These are phyloP conservation scores for Ceratonia siliqua DNA, from an alignment of 306 rosid species.

Conservation along the genomic window DNA sequence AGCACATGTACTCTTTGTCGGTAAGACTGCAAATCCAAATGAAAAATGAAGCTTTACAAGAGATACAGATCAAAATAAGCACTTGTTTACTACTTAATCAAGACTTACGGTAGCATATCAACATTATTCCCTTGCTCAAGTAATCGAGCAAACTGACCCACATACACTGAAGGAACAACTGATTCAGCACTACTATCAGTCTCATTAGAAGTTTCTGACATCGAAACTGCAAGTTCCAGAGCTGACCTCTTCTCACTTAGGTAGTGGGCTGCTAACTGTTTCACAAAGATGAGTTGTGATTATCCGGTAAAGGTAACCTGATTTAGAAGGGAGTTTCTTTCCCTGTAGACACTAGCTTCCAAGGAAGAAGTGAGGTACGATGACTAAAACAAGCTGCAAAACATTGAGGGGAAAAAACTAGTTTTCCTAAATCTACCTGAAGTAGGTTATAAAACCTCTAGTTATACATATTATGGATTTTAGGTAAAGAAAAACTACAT, in stretches of 20 bases:
- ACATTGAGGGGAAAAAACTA: slow-evolving; percentile 5
- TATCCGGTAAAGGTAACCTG: not conserved
- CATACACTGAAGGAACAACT: slow-evolving; percentile 73
- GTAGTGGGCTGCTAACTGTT: slow-evolving; percentile 91
- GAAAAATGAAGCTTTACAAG: slow-evolving; percentile 33
- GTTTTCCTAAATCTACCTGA: not conserved
- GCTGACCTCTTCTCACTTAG: slow-evolving; percentile 80
- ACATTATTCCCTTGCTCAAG: slow-evolving; percentile 72
- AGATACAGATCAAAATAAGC: slow-evolving; percentile 20
- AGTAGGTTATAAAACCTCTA: not conserved
- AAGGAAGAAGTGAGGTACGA: not conserved
- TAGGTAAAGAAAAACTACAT: not conserved
- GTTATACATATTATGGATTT: not conserved
- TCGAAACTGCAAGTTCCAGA: slow-evolving; percentile 68
- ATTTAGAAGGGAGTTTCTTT: not conserved
- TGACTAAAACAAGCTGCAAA: slow-evolving; percentile 1
- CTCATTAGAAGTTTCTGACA: slow-evolving; percentile 64
- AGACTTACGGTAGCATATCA: slow-evolving; percentile 79
- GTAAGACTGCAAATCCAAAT: slow-evolving; percentile 69
- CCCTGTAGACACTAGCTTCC: not conserved
- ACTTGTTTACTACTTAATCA: slow-evolving; percentile 27
- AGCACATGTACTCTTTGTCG: slow-evolving; percentile 72
- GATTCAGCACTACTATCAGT: slow-evolving; percentile 62
- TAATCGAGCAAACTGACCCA: slow-evolving; percentile 84
- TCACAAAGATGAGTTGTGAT: slow-evolving; percentile 38